These are phyloP conservation scores for Plasmodium sp. DNA, from an alignment of 169 alveolate genomes.

Conservation along the genomic window DNA sequence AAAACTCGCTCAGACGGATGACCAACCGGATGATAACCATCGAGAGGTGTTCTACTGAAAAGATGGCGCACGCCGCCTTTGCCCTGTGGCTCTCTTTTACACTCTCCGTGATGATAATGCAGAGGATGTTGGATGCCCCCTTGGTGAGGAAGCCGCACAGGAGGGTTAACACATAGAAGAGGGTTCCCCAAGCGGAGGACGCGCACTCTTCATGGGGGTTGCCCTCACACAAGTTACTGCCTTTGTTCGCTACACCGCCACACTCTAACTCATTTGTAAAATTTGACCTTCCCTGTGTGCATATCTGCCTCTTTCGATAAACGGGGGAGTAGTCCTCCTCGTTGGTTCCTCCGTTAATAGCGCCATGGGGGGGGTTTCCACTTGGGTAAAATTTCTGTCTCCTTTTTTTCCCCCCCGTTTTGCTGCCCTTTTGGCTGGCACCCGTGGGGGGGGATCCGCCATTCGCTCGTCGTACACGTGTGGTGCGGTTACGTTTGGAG, in stretches of 20 bases:
- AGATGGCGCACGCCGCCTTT: neutral
- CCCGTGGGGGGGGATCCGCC: neutral
- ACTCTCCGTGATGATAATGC: conserved; percentile 25
- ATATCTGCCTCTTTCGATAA: neutral
- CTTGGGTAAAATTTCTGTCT: neutral
- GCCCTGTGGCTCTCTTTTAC: neutral
- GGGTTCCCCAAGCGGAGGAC: neutral
- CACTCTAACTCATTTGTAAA: neutral
- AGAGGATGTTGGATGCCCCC: conserved; percentile 13
- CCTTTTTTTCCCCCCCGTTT: neutral
- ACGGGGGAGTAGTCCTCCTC: neutral
- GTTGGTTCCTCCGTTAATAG: neutral
- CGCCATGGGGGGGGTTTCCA: neutral
- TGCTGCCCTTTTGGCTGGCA: neutral
- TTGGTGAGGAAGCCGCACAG: conserved; percentile 5
- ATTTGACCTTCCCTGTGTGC: neutral
- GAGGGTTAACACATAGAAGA: neutral
- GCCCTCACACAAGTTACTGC: neutral
- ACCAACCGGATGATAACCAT: neutral
- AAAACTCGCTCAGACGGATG: neutral
- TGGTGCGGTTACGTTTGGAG: too few species aligned
- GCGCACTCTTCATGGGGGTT: neutral
- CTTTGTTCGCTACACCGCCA: neutral
- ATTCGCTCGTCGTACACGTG: neutral
- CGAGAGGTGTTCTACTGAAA: neutral